Evolutionary conservation across 371 early-diverging fungal species (phyloP), one percentile per base, ranked within the genome.

Genomic region (Rhizopus arrhizus): DNA sequence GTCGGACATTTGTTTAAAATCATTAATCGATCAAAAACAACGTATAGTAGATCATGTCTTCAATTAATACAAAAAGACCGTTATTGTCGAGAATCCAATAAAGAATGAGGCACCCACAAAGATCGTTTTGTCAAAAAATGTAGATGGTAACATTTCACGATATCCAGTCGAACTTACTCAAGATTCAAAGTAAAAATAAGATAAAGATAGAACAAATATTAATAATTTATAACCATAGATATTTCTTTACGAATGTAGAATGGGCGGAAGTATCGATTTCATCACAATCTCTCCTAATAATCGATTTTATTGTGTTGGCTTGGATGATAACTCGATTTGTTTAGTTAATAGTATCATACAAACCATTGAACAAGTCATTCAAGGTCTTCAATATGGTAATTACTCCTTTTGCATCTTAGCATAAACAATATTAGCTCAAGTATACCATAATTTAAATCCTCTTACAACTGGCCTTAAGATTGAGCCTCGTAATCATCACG

Each of bases 231-330:
- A 9, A 0, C 1, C 43, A 28, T 48, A 48, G 48, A 48, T 48
- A 48, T 29, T 75, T 86, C 42, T 85, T 86, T 62, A 75, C 77
- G 49, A 76, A 80, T 46, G 75, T 78, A 85, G 93, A 10, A 66
- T 95, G 43, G 92, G 93, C 52, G 83, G 87, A 12, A 86, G 85
- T 42, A 90, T 93, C 69, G 70, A 72, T 29, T 80, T 84, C 11
- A 86, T 95, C 45, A 75, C 85, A 4, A 77, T 93, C 33, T 86
- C 89, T 40, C 89, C 90, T 11, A 86, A 92, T 69, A 87, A 92
- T 64, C 65, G 70, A 41, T 66, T 78, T 56, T 91, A 89, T 64
- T 91, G 91, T 9, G 61, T 95, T 29, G 82, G 83, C 43, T 80
- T 87, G 47, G 76, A 75, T 49, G 92, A 95, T 70, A 94, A 93